Conservation (phyloP, 306 rosid genomes). For the Ziziphus jujuba region DNA sequence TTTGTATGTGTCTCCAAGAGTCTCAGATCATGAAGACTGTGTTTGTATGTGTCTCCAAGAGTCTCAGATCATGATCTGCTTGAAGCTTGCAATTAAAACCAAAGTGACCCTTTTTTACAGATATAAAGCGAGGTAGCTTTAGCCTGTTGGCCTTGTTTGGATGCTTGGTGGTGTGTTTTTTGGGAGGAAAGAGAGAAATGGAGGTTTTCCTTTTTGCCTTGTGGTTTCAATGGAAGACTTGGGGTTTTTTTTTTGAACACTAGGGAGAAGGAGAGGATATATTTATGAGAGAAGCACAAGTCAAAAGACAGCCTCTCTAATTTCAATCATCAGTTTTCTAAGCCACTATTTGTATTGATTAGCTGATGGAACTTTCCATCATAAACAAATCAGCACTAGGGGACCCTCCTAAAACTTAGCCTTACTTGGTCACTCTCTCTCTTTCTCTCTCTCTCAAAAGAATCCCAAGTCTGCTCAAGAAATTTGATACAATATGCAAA, state of each 20-base stretch:
- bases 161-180: no score
- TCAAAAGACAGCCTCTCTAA: conserved; percentile 56
- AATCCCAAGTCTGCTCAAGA: conserved; percentile 34
- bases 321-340: conserved; percentile 39
- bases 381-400: conserved; percentile 23
- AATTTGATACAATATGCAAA: conserved; percentile 7
- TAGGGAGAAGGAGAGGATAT: conserved; percentile 7
- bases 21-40: background rate
- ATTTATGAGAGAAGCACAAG: conserved; percentile 44
- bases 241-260: conserved; percentile 21
- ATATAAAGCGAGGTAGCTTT: no score
- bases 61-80: background rate
- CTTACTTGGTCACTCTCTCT: conserved; percentile 33
- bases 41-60: conserved; percentile 7
- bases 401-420: conserved; percentile 10
- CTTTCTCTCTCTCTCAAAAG: conserved; percentile 16
- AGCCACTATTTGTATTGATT: conserved; percentile 15
- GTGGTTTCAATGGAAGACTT: conserved; percentile 16
- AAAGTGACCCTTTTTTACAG: conserved; percentile 1
- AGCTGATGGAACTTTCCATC: conserved; percentile 43
- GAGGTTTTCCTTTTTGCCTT: background rate
- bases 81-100: no score
- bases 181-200: conserved; percentile 12
- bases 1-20: conserved; percentile 8
- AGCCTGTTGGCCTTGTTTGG: no score